Evolutionary conservation across 139 green algal species (phyloP).

Genomic region (Chlamydomonas applanata): DNA sequence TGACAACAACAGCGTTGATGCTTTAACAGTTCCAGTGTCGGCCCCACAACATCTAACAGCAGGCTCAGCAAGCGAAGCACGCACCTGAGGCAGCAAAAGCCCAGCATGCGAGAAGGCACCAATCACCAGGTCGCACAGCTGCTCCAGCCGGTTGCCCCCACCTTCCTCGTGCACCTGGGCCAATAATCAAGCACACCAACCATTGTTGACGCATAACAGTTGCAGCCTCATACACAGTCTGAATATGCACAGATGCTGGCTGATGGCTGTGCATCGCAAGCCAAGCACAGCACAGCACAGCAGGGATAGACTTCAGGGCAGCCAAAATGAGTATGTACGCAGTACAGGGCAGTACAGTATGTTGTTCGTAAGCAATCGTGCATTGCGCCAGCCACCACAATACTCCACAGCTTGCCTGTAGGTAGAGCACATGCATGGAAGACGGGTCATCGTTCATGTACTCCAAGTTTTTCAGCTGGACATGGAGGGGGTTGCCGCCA

Average conservation of each 20-base stretch:
- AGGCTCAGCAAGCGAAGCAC: too few relatives aligned
- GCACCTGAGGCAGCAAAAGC: constrained; percentile 40
- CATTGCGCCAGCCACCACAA: not conserved
- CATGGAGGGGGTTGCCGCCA: constrained; percentile 20
- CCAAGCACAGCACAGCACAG: too few relatives aligned
- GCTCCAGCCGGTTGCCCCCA: constrained; percentile 28
- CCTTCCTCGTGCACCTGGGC: constrained; percentile 23
- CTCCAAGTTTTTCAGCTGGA: constrained; percentile 36
- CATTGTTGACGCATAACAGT: too few relatives aligned
- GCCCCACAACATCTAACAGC: too few relatives aligned
- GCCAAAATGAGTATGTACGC: not conserved
- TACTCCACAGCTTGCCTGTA: constrained; percentile 23
- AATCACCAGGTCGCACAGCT: constrained; percentile 44
- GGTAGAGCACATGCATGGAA: constrained; percentile 56
- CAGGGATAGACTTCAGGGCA: too few relatives aligned
- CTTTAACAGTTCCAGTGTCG: too few relatives aligned
- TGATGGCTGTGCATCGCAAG: not conserved
- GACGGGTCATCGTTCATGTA: constrained; percentile 56
- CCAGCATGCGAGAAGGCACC: constrained; percentile 31
- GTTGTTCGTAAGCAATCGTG: not conserved
- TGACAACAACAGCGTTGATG: too few relatives aligned
- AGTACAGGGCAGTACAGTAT: not conserved
- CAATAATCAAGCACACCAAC: too few relatives aligned
- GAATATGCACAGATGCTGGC: not conserved
- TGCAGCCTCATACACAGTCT: too few relatives aligned